Base-by-base conservation (phyloP, 192 early-diverging fungal species). In the Coemansia sp. region DNA sequence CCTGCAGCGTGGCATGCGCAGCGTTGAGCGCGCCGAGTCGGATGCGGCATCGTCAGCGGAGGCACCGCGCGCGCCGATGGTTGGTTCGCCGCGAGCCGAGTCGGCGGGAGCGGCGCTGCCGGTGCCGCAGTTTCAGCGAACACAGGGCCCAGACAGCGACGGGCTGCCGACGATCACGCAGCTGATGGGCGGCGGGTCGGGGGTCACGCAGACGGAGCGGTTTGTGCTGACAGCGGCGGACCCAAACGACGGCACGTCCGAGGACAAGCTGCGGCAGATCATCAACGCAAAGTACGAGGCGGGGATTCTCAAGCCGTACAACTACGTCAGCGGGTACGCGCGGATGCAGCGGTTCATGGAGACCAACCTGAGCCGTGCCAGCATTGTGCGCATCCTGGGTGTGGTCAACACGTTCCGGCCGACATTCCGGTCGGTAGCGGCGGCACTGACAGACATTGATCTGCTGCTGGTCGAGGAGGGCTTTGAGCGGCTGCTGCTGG, bases 241-340 rank as follows among this genome's bases (percentile, higher is more conserved):
- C 63, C 95, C 95, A 0, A 81, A 76, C 26, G 90, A 94, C 61
- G 89, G 88, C 14, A 83, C 85, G 20, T 81, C 85, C 8, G 90
- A 93, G 64, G 93, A 92, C 56, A 86, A 93, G 60, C 78, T 97
- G 53, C 90, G 83, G 17, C 87, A 91, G 55, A 88, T 97, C 17
- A 92, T 97, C 63, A 87, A 87, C 61, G 95, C 95, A 22, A 97
- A 97, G 66, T 92, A 90, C 51, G 91, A 97, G 54, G 95, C 95
- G 0, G 95, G 95, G 0, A 83, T 94, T 55, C 76, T 97, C 36
- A 93, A 91, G 67, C 95, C 95, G n/a, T 94, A 94, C 82, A 94
- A 97, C 78, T 95, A 95, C 68, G 86, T 91, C 60, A 90, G 84
- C 61, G 88, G 88, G 2, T 97, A 97, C 67, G 81, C 91, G 6